phyloP scores from a whole-genome alignment of 306 rosid genomes.

The Trifolium dubium region DNA sequence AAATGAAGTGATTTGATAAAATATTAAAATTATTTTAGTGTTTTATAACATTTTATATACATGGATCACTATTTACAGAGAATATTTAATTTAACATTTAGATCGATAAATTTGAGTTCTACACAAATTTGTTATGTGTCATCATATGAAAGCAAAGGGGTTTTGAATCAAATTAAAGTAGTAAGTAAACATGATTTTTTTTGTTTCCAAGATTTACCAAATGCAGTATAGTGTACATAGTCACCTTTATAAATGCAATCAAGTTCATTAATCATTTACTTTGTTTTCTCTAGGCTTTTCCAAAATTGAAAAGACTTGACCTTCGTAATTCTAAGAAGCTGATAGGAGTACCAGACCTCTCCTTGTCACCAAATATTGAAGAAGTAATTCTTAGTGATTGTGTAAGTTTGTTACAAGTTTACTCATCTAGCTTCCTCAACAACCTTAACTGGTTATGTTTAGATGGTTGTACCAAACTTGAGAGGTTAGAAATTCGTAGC shows the following conservation, averaged over 20 bases:
- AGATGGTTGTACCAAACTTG: conserved; percentile 11
- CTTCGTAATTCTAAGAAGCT: neutral
- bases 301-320: conserved; percentile 41
- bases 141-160: too few species aligned
- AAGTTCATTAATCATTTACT: neutral
- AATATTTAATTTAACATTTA: neutral
- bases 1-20: too few species aligned
- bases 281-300: conserved; percentile 23
- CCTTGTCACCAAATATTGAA: conserved; percentile 38
- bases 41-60: too few species aligned
- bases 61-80: too few species aligned
- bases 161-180: too few species aligned
- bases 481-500: conserved; percentile 20
- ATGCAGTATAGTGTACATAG: too few species aligned
- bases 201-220: too few species aligned
- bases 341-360: conserved; percentile 28
- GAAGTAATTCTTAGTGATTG: conserved; percentile 36
- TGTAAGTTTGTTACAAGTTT: neutral
- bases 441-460: conserved; percentile 34
- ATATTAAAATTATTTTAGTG: too few species aligned
- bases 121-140: neutral
- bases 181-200: too few species aligned
- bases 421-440: conserved; percentile 38
- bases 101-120: neutral
- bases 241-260: neutral